Base-by-base conservation (phyloP, 169 alveolate genomes). In the Plasmodium ovale region DNA sequence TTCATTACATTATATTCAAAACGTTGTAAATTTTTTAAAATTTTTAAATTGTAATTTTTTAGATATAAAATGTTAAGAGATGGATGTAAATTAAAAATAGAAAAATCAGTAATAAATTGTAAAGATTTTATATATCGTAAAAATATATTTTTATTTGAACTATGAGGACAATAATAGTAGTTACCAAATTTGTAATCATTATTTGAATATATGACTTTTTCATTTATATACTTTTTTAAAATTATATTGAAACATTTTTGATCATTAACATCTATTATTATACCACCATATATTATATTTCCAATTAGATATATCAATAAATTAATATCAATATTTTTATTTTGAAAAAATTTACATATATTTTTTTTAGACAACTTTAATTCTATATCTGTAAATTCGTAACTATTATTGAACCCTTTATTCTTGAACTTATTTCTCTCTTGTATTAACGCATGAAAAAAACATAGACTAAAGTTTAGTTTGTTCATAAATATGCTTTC, bases 351-450 rank as follows among this genome's bases (percentile, higher is more conserved):
- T 51, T 82, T 82, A 42, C 51, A 49, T 21, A 82, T 82, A 64
- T 65, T 65, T 49, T 64, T 62, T 42, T 82, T 82, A 58, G 90
- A 65, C 19, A 82, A 53, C 51, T 67, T 64, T 53, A 82, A 69
- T 56, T 82, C 90, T n/a, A 82, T 82, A 39, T 82, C 90, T 19
- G 90, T 82, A 56, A 82, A 82, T 16, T 82, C 90, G 49, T 82
- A 65, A 23, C 54, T 19, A 31, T 82, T 82, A 9, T 82, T 82
- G 25, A 82, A 82, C 39, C 72, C 90, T 64, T 82, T 82, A 27
- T 56, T 82, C n/a, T 82, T 82, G 58, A 82, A 82, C 65, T 82
- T 82, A 33, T 58, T 82, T 19, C 90, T 82, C 29, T 82, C 90
- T 65, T 82, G 90, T 16, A 82, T 82, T 53, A 82, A 69, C 3